Base-by-base conservation (phyloP, 73 alveolate genomes). In the Vitrella brassicaformis region DNA sequence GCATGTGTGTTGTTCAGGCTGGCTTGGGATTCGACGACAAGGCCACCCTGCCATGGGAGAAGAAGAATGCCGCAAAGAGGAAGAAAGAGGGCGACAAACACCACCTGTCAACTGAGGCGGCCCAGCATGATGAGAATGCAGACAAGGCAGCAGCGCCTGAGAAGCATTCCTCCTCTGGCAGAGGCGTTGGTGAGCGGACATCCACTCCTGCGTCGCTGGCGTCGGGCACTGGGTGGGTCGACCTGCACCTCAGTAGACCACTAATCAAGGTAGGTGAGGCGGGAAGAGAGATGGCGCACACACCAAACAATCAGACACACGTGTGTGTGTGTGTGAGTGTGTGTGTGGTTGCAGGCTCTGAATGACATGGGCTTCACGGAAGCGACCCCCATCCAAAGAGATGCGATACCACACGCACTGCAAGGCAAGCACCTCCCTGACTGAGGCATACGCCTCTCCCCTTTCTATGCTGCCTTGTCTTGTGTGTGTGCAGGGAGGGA, bases 381-480 rank as follows among this genome's bases (percentile, higher is more conserved):
- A 30, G 95, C 97, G 0, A 91, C 97, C 19, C 87, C 81, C 47
- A 89, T 91, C 30, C 90, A 91, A 80, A 89, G 91, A 71, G 89
- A 91, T 72, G 94, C 86, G 19, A 91, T 91, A 10, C 97, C 97
- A 29, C 68, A 85, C 27, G 89, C 88, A 22, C 70, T 91, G 29
- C 87, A 84, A 71, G 91, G 92, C 10, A n/a, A n/a, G n/a, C n/a
- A n/a, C n/a, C n/a, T n/a, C n/a, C n/a, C n/a, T n/a, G n/a, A n/a
- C n/a, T n/a, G n/a, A n/a, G n/a, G n/a, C n/a, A n/a, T n/a, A n/a
- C n/a, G n/a, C n/a, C n/a, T n/a, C n/a, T n/a, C n/a, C n/a, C n/a
- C n/a, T n/a, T n/a, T n/a, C n/a, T n/a, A n/a, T n/a, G n/a, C n/a
- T n/a, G n/a, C n/a, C n/a, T n/a, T n/a, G n/a, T n/a, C n/a, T n/a